These are phyloP conservation scores for Termitomyces bulborhizus DNA, from an alignment of 768 basidiomycete species.

Conservation along the genomic window DNA sequence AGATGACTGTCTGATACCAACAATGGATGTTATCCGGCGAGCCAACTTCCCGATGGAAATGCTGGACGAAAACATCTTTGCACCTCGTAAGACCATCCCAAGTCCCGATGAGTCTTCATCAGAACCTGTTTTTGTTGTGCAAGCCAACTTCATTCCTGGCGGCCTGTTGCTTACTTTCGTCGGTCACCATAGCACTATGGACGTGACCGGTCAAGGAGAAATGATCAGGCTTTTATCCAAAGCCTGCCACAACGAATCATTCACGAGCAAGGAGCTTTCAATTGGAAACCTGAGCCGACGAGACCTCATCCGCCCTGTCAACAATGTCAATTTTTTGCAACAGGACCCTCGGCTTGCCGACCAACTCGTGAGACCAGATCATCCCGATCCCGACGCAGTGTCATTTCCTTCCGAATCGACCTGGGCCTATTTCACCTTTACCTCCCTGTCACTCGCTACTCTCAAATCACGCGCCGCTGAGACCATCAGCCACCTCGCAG, in stretches of 20 bases:
- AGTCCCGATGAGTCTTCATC: slow-evolving; percentile 9
- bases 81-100: slow-evolving; percentile 18
- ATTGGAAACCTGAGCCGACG: slow-evolving; percentile 15
- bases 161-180: slow-evolving; percentile 21
- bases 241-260: slow-evolving; percentile 17
- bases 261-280: slow-evolving; percentile 15
- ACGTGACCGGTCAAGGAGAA: slow-evolving; percentile 21
- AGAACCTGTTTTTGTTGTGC: slow-evolving; percentile 20
- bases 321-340: background rate
- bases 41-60: slow-evolving; percentile 19
- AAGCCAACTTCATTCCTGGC: slow-evolving; percentile 19
- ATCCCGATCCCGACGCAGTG: no score
- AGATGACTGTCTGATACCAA: slow-evolving; percentile 12
- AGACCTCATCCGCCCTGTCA: slow-evolving; percentile 10
- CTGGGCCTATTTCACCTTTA: slow-evolving; percentile 2
- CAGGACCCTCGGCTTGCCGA: background rate
- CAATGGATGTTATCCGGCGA: slow-evolving; percentile 16
- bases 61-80: slow-evolving; percentile 19
- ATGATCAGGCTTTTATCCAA: slow-evolving; percentile 19
- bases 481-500: slow-evolving; percentile 5
- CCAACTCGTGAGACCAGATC: background rate
- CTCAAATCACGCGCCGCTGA: slow-evolving; percentile 17
- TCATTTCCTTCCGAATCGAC: background rate
- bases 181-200: slow-evolving; percentile 20
- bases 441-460: background rate